Conservation (phyloP, 2,329 filamentous ascomycete genomes). For the Teratosphaeria epicoccoides region DNA sequence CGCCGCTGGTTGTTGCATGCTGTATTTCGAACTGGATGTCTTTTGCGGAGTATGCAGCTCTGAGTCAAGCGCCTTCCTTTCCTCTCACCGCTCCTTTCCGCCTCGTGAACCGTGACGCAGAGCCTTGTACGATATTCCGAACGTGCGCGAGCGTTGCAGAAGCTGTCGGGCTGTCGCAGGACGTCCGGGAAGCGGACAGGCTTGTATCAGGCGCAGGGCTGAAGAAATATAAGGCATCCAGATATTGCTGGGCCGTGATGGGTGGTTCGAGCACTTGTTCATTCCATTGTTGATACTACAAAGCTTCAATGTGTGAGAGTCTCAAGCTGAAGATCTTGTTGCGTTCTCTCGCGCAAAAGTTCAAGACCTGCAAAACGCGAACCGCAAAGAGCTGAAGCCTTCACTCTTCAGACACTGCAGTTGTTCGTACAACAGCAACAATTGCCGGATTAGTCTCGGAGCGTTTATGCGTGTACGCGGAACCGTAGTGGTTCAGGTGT, state of each 20-base stretch:
- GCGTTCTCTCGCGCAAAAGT: background rate
- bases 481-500: background rate
- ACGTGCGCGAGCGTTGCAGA: background rate
- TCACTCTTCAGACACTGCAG: background rate
- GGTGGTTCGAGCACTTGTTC: constrained; percentile 2
- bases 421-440: background rate
- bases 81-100: background rate
- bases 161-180: background rate
- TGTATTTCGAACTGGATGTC: background rate
- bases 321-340: background rate
- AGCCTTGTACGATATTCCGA: background rate
- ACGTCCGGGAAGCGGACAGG: background rate
- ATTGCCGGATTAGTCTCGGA: background rate
- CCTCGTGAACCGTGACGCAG: background rate
- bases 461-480: background rate
- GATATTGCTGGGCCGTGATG: background rate
- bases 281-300: constrained; percentile 6
- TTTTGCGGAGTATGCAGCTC: constrained; percentile 2
- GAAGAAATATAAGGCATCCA: constrained; percentile 4
- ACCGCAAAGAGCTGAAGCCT: background rate
- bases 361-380: background rate
- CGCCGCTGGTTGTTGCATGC: constrained; percentile 6
- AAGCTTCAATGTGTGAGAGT: constrained; percentile 4
- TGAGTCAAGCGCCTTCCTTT: background rate
- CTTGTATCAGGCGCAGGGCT: background rate